Base-by-base conservation (phyloP, 805 yeast genomes). In the Yarrowia phangngaensis region DNA sequence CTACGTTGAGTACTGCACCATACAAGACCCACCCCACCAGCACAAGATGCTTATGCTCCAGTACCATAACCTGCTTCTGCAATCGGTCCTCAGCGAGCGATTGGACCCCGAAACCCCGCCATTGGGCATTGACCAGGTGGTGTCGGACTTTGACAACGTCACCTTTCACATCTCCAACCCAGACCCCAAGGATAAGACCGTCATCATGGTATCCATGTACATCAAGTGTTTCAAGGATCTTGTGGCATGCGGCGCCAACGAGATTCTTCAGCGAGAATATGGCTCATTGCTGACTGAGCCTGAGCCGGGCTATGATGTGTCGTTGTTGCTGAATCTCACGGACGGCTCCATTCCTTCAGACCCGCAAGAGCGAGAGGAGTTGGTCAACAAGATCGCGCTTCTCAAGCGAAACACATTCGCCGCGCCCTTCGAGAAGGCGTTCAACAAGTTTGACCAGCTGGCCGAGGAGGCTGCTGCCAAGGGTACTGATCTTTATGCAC, bases 91-190 rank as follows among this genome's bases (percentile, higher is more conserved):
- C 55, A 74, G 79, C 24, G 95, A 84, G 62, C 77, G 88, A 43
- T 68, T 84, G 47, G 69, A 68, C 41, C 68, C 65, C 19, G 73
- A 76, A 3, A 64, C 74, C 40, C 68, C 78, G 5, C 53, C 51
- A 22, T 30, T 54, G 20, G 51, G 58, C 29, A 71, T 87, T 54
- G 97, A 92, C 67, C 78, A 97, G 64, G 80, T 90, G 54, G 78
- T 92, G 54, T 82, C 95, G 29, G 99, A 92, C 70, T 92, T 92
- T 59, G 99, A 92, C 66, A 87, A 87, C 69, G 95, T 96, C 41
- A 84, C 92, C 22, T 89, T 84, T 67, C 97, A 90, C 65, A 72
- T 92, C 53, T 82, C 95, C 38, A 90, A 94, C n/a, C 85, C 89
- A 2, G 88, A 80, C 56, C 45, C 45, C 45, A 30, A 41, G 29